Evolutionary conservation across 2,329 filamentous ascomycete genomes (phyloP), one percentile per base, ranked within the genome.

Genomic region (Ophiocordyceps robertsii): DNA sequence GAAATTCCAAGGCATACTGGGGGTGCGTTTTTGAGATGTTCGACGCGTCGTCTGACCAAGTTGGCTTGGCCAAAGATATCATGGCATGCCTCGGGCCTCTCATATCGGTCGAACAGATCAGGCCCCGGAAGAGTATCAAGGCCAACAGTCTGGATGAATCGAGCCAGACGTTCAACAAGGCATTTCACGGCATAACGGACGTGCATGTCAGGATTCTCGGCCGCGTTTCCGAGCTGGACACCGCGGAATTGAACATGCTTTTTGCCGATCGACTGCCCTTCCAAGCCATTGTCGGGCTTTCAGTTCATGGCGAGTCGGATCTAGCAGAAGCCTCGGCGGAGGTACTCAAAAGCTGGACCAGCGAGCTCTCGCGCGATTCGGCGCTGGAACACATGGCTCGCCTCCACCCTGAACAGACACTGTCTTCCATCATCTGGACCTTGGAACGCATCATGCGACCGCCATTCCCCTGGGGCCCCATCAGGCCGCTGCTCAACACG

Each of bases 321-420:
- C 80, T 92, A 30, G 87, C 86, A 47, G 82, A 89, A 56, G 82
- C 85, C 14, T 81, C 84, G 1, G 75, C 89, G 7, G 83, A 88
- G 50, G 67, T 96, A 27, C 73, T 96, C 49, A 95, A 95, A 60
- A 78, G 78, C 31, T 76, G 90, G 52, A 92, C 85, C 31, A 75
- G 75, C 9, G 78, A 93, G 58, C 57, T 67, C 30, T 66, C 64
- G 17, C 70, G 73, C 35, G 58, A 56, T 29, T 51, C 54, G 11
- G 61, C 62, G 3, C 53, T 64, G 16, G 57, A 64, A 40, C 60
- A 65, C 39, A 62, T 65, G 55, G 58, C 62, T 7, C 59, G 61
- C 37, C 52, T 60, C 2, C 62, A 65, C 39, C 58, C 64, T 6
- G 63, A 65, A 13, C 60, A 63, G 49, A 66, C 62, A 1, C 47